Evolutionary conservation across 202 grass and related monocot genomes (phyloP).

Genomic region (Carex sylvatica): DNA sequence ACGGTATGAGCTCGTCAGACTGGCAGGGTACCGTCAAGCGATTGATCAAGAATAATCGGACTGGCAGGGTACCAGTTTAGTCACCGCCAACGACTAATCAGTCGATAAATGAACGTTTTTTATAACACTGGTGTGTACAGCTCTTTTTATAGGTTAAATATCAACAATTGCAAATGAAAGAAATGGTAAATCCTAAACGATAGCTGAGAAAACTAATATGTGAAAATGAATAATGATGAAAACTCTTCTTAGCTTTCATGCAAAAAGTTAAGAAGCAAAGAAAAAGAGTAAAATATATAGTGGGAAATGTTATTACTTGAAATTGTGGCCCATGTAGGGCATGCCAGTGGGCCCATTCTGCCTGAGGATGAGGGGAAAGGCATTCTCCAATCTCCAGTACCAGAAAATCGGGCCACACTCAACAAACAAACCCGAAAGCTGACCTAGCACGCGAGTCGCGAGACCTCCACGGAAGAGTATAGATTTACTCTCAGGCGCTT

Average conservation of each 20-base stretch:
- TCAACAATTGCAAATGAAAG: not conserved
- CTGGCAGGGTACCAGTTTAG: too few species aligned
- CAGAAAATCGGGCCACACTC: slow-evolving; percentile 66
- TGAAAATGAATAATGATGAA: slow-evolving; percentile 8
- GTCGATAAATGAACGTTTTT: too few species aligned
- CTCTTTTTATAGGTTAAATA: not conserved
- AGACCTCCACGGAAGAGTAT: slow-evolving; percentile 48
- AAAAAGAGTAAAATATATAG: not conserved
- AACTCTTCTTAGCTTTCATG: not conserved
- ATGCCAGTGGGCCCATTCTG: slow-evolving; percentile 4
- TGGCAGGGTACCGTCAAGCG: too few species aligned
- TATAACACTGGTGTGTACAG: not conserved
- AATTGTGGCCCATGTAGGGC: slow-evolving; percentile 42
- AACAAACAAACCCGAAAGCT: slow-evolving; percentile 48
- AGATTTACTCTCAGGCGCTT: too few species aligned
- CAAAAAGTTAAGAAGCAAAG: not conserved
- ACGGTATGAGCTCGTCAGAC: too few species aligned
- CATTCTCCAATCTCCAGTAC: slow-evolving; percentile 41
- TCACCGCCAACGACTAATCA: too few species aligned
- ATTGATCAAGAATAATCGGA: too few species aligned
- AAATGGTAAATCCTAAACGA: not conserved
- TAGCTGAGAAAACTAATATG: not conserved
- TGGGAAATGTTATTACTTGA: slow-evolving; percentile 35
- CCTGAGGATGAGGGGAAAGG: slow-evolving; percentile 36
- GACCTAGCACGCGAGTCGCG: slow-evolving; percentile 20